phyloP scores from a whole-genome alignment of 345 rosid genomes.

The Reutealis trisperma region DNA sequence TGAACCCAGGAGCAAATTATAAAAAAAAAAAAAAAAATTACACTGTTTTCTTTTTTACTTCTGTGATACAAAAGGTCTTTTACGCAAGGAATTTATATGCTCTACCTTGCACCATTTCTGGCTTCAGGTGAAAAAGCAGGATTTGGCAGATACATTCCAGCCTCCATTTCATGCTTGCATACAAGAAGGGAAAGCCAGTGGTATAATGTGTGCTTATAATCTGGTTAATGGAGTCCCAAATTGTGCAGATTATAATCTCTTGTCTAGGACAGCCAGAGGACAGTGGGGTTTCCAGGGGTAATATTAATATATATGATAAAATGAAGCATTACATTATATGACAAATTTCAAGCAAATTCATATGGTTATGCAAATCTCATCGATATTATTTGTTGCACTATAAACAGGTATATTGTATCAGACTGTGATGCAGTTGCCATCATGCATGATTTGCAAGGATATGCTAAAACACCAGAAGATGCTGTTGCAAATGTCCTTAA shows the following conservation, averaged over 20 bases:
- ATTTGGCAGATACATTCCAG: slow-evolving; percentile 34
- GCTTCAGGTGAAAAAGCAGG: slow-evolving; percentile 21
- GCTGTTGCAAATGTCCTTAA: neutral
- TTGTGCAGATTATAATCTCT: slow-evolving; percentile 29
- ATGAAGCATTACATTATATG: too few species aligned
- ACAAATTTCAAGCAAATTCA: too few species aligned
- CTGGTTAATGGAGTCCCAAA: slow-evolving; percentile 29
- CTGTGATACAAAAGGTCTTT: neutral
- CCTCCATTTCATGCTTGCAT: slow-evolving; percentile 34
- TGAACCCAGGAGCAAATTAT: too few species aligned
- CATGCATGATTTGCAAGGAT: neutral
- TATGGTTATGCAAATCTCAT: too few species aligned
- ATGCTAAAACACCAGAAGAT: neutral
- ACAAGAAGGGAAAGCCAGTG: slow-evolving; percentile 30
- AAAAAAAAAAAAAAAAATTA: too few species aligned
- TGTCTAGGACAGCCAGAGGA: slow-evolving; percentile 43
- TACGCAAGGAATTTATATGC: too few species aligned
- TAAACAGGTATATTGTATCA: too few species aligned
- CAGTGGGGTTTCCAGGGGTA: slow-evolving; percentile 80
- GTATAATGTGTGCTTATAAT: slow-evolving; percentile 35
- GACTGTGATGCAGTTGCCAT: too few species aligned
- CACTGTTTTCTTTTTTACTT: neutral
- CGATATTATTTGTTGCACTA: too few species aligned
- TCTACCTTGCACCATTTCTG: neutral
- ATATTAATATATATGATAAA: slow-evolving; percentile 13